Evolutionary conservation across 495 filamentous ascomycete species (phyloP), one percentile per base, ranked within the genome.

Genomic region (Opeltia flavorubescens): DNA sequence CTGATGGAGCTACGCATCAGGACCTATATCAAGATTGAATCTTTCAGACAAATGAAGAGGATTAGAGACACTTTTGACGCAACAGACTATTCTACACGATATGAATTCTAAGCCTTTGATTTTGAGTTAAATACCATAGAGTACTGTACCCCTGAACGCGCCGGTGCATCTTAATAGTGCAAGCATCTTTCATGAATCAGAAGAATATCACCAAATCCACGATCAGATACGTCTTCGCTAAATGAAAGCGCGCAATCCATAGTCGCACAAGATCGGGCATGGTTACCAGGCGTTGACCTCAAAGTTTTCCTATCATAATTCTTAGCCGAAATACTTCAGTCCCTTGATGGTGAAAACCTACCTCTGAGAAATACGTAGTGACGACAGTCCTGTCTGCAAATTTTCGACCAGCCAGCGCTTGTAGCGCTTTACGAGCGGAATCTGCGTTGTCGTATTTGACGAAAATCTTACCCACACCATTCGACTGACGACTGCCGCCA

Each of bases 341-440:
- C 27, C 9, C 9, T 31, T 43, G 30, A 25, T 38, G 20, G 18
- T 38, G n/a, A 34, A 8, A 6, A 47, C 73, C 63, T 66, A 85
- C 84, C 72, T 95, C 91, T 18, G 85, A 80, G 63, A 94, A 98
- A 64, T 88, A 94, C 12, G 93, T 95, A 7, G 84, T 86, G 28
- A 98, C 93, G 17, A 98, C 91, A 6, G 91, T 98, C 31, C 91
- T 77, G 63, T 95, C 86, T 1, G 86, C 84, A 59, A 96, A 98
- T 61, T 95, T 94, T 44, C 91, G 74, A 33, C 91, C 91, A 9
- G 93, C 93, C 49, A 98, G 72, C 33, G 86, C 79, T 52, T 80
- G 75, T 40, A 96, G 70, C 9, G 91, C 91, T 55, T 80, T 84
- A 42, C 80, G 78, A n/a, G 93, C 85, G 1, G 78, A 75, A 47